phyloP scores from a whole-genome alignment of 208 protist species.

The Balamuthia mandrillaris region DNA sequence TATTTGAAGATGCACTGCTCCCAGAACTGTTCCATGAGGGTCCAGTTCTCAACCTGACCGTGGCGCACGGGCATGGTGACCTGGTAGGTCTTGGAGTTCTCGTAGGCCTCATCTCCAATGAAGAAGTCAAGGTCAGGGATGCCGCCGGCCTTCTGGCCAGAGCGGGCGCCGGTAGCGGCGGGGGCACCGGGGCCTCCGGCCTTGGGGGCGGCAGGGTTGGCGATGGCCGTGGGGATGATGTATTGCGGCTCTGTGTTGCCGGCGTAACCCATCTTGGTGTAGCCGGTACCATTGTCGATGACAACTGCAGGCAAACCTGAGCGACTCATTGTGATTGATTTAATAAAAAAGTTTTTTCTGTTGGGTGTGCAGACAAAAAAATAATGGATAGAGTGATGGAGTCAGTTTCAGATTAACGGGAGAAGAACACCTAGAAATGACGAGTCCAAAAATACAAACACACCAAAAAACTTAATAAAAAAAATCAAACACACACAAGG shows the following conservation, averaged over 20 bases:
- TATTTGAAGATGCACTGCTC: constrained; percentile 95
- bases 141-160: background rate
- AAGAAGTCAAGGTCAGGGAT: constrained; percentile 75
- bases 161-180: background rate
- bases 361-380: background rate
- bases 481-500: too few relatives aligned
- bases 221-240: constrained; percentile 91
- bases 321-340: constrained; percentile 51
- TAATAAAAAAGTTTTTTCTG: background rate
- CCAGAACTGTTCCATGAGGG: constrained; percentile 96
- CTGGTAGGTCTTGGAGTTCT: constrained; percentile 61
- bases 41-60: constrained; percentile 91
- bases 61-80: constrained; percentile 84
- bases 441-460: too few relatives aligned
- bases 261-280: constrained; percentile 97
- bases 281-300: constrained; percentile 97
- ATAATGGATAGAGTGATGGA: too few relatives aligned
- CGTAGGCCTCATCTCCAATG: constrained; percentile 90
- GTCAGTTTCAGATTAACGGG: too few relatives aligned
- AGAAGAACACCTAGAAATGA: too few relatives aligned
- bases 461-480: too few relatives aligned
- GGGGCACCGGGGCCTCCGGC: background rate
- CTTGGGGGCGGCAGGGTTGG: background rate
- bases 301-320: constrained; percentile 85
- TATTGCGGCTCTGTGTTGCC: constrained; percentile 90